Conservation (phyloP, 805 yeast species). For the Dipodascus albidus region DNA sequence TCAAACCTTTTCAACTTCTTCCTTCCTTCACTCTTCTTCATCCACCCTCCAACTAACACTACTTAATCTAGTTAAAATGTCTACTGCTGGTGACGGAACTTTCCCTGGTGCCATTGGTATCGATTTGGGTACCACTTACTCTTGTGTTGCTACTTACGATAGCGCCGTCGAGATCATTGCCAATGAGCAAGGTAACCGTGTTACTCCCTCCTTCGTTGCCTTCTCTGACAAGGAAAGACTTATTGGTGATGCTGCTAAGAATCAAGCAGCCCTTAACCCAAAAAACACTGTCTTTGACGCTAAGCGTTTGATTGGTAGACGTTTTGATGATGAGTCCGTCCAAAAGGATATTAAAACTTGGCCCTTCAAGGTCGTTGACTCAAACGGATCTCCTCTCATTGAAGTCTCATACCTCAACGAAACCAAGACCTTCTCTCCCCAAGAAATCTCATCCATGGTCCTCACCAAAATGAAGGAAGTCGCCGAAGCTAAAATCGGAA, state of each 20-base stretch:
- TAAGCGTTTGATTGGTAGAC: constrained; percentile 90
- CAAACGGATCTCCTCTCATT: constrained; percentile 68
- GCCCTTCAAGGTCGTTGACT: constrained; percentile 76
- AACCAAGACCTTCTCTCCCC: constrained; percentile 80
- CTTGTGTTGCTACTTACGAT: constrained; percentile 92
- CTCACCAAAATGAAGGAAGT: constrained; percentile 78
- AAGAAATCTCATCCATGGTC: constrained; percentile 91
- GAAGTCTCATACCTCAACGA: constrained; percentile 78
- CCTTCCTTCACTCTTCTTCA: constrained; percentile 3
- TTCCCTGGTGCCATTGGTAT: constrained; percentile 99
- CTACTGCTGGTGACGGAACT: constrained; percentile 69
- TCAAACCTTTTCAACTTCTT: constrained; percentile 9
- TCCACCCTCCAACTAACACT: constrained; percentile 1
- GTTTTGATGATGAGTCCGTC: constrained; percentile 71
- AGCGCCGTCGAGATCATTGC: constrained; percentile 94
- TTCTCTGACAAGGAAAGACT: constrained; percentile 88
- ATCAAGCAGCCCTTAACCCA: constrained; percentile 93
- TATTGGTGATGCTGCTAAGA: constrained; percentile 95
- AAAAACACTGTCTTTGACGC: constrained; percentile 77
- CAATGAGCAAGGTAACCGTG: constrained; percentile 97
- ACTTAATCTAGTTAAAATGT: constrained; percentile 9
- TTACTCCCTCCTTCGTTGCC: constrained; percentile 93
- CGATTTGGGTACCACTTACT: constrained; percentile 94
- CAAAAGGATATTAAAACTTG: constrained; percentile 87
- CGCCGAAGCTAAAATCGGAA: constrained; percentile 75